These are phyloP conservation scores for Aspergillus ellipticus DNA, from an alignment of 495 filamentous ascomycete genomes.

Conservation along the genomic window DNA sequence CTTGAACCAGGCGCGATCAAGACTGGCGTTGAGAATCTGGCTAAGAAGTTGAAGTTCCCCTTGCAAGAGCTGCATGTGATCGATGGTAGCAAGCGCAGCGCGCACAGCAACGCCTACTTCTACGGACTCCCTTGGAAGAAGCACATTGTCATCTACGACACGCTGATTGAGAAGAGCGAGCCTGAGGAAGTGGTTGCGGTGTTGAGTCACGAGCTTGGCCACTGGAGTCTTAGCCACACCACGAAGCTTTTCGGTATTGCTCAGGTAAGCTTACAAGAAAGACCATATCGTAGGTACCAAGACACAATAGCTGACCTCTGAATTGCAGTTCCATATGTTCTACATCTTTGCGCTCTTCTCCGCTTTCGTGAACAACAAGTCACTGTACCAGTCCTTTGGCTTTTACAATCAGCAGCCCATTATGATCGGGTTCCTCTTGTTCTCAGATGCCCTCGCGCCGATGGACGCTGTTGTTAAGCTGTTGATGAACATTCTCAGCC, in stretches of 20 bases:
- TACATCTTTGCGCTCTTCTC: slow-evolving; percentile 96
- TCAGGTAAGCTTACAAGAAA: slow-evolving; percentile 54
- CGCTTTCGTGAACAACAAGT: slow-evolving; percentile 92
- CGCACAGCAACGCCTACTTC: slow-evolving; percentile 98
- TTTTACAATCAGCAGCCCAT: slow-evolving; percentile 84
- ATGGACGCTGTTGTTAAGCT: slow-evolving; percentile 92
- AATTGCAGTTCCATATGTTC: slow-evolving; percentile 75
- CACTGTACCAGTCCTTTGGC: slow-evolving; percentile 85
- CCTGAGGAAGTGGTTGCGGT: slow-evolving; percentile 91
- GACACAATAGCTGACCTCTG: slow-evolving; percentile 11
- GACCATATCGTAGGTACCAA: not conserved
- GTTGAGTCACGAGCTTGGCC: slow-evolving; percentile 90
- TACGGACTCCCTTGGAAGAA: slow-evolving; percentile 99
- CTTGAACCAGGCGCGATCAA: slow-evolving; percentile 83
- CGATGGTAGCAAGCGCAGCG: slow-evolving; percentile 93
- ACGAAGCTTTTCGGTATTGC: slow-evolving; percentile 86
- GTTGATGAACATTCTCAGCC: slow-evolving; percentile 91
- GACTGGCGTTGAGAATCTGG: slow-evolving; percentile 80
- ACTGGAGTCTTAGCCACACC: slow-evolving; percentile 95
- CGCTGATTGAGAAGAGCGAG: slow-evolving; percentile 89
- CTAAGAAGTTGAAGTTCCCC: slow-evolving; percentile 83
- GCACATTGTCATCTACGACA: slow-evolving; percentile 99
- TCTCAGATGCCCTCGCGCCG: slow-evolving; percentile 87
- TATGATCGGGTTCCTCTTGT: slow-evolving; percentile 93
- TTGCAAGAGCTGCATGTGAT: slow-evolving; percentile 90